Base-by-base conservation (phyloP, 2,329 filamentous ascomycete species). In the Microcera coccophila region DNA sequence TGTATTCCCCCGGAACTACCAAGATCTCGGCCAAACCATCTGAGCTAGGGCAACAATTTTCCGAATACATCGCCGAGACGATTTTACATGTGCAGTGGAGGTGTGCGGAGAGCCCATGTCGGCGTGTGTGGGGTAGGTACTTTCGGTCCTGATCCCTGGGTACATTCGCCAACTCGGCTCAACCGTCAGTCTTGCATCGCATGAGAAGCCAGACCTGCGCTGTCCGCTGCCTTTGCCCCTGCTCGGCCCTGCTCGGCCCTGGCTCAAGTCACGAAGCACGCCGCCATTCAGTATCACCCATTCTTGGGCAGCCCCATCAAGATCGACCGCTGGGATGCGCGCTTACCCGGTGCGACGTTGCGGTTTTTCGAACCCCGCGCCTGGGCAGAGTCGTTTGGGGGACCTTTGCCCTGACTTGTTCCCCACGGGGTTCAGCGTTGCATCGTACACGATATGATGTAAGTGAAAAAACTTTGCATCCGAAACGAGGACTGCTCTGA, bases 71-170 rank as follows among this genome's bases (percentile, higher is more conserved):
- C n/a, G n/a, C n/a, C n/a, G n/a, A n/a, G n/a, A n/a, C n/a, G n/a
- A n/a, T n/a, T n/a, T n/a, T n/a, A n/a, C n/a, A n/a, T n/a, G n/a
- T n/a, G n/a, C n/a, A n/a, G n/a, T n/a, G n/a, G n/a, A n/a, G 5
- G 5, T 9, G 54, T 57, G 54, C 54, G 54, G 54, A 56, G 54
- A 52, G 46, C 4, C 43, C 38, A 32, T 50, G 46, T 42, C 45
- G 35, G 45, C 41, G 31, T 32, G 44, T 57, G 55, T 58, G 54
- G 55, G 55, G 55, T 54, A 56, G 47, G 42, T n/a, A n/a, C n/a
- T n/a, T n/a, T n/a, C n/a, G n/a, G n/a, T 41, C 42, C 45, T 55
- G 26, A 33, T 39, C 45, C 39, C 48, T 34, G 41, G 38, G 45
- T 38, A 45, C n/a, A n/a, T n/a, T n/a, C n/a, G 26, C 36, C 45